A percentile compares a stretch with the other conserved stretches of the same genome.
Conservation (phyloP, 2,329 filamentous ascomycete species). For the Bipolaris oryzae region DNA sequence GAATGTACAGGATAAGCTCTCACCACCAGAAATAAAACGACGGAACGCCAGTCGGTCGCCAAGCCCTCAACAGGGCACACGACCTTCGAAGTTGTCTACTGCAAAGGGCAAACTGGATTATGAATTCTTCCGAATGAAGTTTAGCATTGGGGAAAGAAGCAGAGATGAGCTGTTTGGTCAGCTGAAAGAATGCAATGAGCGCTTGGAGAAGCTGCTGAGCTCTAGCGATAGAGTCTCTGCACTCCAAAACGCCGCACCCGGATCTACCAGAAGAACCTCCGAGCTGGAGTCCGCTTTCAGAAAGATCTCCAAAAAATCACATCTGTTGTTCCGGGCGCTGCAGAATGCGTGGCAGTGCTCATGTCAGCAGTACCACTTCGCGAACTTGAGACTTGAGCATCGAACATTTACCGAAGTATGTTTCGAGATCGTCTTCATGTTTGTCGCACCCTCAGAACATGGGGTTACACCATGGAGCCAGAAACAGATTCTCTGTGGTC, state of each 20-base stretch:
- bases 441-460: neutral
- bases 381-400: constrained; percentile 30
- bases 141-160: constrained; percentile 20
- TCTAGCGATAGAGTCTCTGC: constrained; percentile 23
- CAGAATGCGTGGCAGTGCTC: constrained; percentile 28
- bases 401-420: constrained; percentile 22
- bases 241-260: constrained; percentile 10
- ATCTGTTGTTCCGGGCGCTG: constrained; percentile 23
- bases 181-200: constrained; percentile 26
- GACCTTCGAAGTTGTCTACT: neutral
- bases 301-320: constrained; percentile 20
- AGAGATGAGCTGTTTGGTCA: constrained; percentile 22
- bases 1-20: neutral
- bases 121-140: constrained; percentile 23
- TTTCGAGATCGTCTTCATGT: constrained; percentile 27
- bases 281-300: constrained; percentile 18
- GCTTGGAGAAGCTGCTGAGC: constrained; percentile 27
- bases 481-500: neutral
- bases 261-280: constrained; percentile 10
- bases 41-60: neutral
- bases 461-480: neutral
- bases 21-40: neutral
- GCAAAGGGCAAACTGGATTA: constrained; percentile 12
- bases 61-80: neutral
- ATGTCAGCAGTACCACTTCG: constrained; percentile 29